Evolutionary conservation across 2,329 filamentous ascomycete genomes (phyloP), one percentile per base, ranked within the genome.

Genomic region (Ceratocystis papillata): DNA sequence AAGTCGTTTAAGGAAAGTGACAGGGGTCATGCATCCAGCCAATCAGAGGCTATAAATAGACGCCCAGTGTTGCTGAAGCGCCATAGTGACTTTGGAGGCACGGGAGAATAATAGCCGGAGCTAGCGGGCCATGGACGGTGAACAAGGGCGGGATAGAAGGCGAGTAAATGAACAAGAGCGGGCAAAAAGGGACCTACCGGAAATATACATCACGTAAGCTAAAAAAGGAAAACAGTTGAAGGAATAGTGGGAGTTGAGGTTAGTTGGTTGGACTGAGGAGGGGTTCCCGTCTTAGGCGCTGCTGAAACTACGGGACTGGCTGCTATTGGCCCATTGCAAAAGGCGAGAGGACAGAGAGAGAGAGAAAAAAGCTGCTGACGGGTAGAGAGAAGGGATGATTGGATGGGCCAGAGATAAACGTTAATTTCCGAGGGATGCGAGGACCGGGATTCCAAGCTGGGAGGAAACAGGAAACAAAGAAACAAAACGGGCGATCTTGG

Each of bases 1-100:
- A 44, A 66, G 50, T 48, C 46, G 25, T 50, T 66, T 28, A 15
- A 25, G 15, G 20, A 53, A 25, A 0, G 15, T 53, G 48, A 63
- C 57, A 60, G 59, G 45, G 62, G 20, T 5, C 25, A 50, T 22
- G 20, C 33, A 1, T n/a, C 20, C 28, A 41, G 57, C 64, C 64
- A 66, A 66, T 66, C 64, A 62, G 6, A 50, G n/a, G 0, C 25
- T 10, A 30, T 3, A 78, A 78, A 79, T 67, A 68, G 59, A 76
- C 75, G 75, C 71, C 68, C 70, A 72, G 63, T 0, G 28, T 0
- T n/a, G 28, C 7, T 20, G 53, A 59, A 59, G 53, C 53, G 53
- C 53, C 53, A 30, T 30, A 8, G 12, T n/a, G 28, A 30, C 53
- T 59, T 59, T 15, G 53, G 28, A 59, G n/a, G 25, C 53, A 57